Evolutionary conservation across 2,329 filamentous ascomycete genomes (phyloP).

Genomic region (Hypoxylon sp.): DNA sequence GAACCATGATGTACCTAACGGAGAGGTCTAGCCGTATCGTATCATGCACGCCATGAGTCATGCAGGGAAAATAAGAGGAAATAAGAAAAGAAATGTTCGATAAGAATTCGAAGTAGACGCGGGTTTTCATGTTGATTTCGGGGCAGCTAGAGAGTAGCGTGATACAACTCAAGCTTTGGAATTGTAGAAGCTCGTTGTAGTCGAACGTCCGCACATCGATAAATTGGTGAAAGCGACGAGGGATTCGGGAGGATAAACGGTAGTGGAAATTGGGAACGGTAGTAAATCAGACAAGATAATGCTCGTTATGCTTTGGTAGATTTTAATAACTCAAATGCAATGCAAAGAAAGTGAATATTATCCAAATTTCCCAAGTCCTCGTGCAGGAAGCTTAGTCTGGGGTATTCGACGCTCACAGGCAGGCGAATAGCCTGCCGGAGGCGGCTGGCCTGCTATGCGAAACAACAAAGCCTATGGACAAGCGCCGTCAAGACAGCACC

Average conservation of each 20-base stretch:
- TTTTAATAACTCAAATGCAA: constrained; percentile 37
- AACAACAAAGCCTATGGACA: constrained; percentile 5
- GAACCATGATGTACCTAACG: constrained; percentile 41
- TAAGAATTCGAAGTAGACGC: constrained; percentile 12
- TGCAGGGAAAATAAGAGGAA: constrained; percentile 41
- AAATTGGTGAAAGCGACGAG: constrained; percentile 21
- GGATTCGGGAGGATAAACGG: constrained; percentile 11
- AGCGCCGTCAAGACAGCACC: constrained; percentile 11
- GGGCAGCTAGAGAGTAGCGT: constrained; percentile 2
- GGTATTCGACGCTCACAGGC: constrained; percentile 16
- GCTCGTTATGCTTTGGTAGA: constrained; percentile 35
- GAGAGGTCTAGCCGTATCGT: constrained; percentile 47
- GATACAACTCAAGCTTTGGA: constrained; percentile 20
- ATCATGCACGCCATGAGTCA: constrained; percentile 51
- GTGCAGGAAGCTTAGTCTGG: constrained; percentile 8
- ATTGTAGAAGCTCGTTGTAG: constrained; percentile 4
- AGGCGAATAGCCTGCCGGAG: neutral
- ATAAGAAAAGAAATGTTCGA: constrained; percentile 28
- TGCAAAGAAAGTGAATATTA: constrained; percentile 27
- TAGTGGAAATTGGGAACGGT: constrained; percentile 17
- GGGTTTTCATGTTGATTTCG: constrained; percentile 11
- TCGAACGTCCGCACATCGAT: constrained; percentile 23
- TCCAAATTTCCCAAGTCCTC: constrained; percentile 28
- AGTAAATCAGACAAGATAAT: constrained; percentile 32
- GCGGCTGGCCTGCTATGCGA: constrained; percentile 7